Evolutionary conservation across 768 basidiomycete genomes (phyloP), one percentile per base, ranked within the genome.

Genomic region (Pleurotus giganteus): DNA sequence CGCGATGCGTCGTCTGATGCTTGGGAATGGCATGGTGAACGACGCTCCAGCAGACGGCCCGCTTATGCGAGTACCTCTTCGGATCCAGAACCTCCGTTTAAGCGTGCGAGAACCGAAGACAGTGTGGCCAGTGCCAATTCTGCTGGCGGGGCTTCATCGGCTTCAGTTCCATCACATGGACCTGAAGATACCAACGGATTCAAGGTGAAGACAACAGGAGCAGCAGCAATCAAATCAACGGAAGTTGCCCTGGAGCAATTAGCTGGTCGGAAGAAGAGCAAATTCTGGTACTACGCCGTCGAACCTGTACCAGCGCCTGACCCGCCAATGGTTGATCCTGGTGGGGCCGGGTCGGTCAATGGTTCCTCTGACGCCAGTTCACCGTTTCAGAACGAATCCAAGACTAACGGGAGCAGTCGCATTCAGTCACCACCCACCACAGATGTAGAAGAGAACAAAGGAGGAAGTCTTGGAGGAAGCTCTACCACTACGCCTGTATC

Each of bases 201-300:
- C 32, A 77, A 71, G 58, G 64, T 80, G 53, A 86, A 83, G 67
- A 69, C 65, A 15, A 76, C 78, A 44, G 82, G 86, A 41, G 84
- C 86, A 0, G 83, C 88, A 13, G 83, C 82, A 31, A 65, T 89
- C 58, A 90, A 85, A 64, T 81, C 87, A 12, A 84, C 76, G 31
- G 89, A 93, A 65, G 73, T 84, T 39, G 86, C 86, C n/a, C 59
- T 90, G 65, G 90, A 90, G 55, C 80, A 86, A 56, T 76, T 90
- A 21, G 83, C 81, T 29, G 89, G 90, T 57, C 90, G 86, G 74
- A 92, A 89, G 73, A 85, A 80, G 68, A 92, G 91, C 64, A 91
- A 88, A 63, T 92, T 85, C 66, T 91, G 91, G 90, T 86, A 88
- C 41, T 94, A 94, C 59, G 91, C 91, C 17, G 88, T 93, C 23